Base-by-base conservation (phyloP, 1,284 basidiomycete species). In the Rhodotorula sp. region DNA sequence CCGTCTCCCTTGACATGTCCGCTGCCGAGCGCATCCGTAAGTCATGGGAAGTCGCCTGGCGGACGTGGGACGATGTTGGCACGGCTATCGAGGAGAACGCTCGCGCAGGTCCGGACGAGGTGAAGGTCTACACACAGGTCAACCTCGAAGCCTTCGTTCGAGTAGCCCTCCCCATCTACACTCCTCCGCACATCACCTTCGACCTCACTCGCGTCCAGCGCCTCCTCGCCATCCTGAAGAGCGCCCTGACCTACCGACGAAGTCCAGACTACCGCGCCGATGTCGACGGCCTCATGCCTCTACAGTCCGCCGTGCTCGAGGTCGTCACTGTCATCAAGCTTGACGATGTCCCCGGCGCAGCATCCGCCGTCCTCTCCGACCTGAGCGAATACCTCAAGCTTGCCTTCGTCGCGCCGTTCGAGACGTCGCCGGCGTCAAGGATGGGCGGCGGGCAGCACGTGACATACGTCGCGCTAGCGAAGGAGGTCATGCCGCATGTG, bases 241-340 rank as follows among this genome's bases (percentile, higher is more conserved):
- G 86, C 8, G 85, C 91, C 58, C 82, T 95, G 70, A 90, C 89
- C 0, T 97, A 96, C 78, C 83, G 87, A 1, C 84, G 84, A 67
- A 94, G 91, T 1, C 88, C 89, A 7, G 92, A 95, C 78, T 94
- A 91, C 78, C 84, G 91, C 58, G 88, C 90, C 8, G 94, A 99
- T 78, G 84, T 92, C 58, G 93, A 97, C 77, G 81, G 83, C 51
- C 82, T 96, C 66, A 88, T 90, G 29, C 92, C 92, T 29, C 85
- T 96, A 24, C 79, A 93, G 86, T 82, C 86, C 6, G 86, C 87
- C 19, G 86, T 92, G 4, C 82, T 93, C 77, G 86, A 88, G 32
- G 85, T 87, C 0, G 82, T 96, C 9, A 83, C 85, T 53, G 82
- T 82, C 36, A 86, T 95, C 64, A 88, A 92, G 64, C 83, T 90